Conservation (phyloP, 2,329 filamentous ascomycete genomes). For the Ambrosiella xylebori region DNA sequence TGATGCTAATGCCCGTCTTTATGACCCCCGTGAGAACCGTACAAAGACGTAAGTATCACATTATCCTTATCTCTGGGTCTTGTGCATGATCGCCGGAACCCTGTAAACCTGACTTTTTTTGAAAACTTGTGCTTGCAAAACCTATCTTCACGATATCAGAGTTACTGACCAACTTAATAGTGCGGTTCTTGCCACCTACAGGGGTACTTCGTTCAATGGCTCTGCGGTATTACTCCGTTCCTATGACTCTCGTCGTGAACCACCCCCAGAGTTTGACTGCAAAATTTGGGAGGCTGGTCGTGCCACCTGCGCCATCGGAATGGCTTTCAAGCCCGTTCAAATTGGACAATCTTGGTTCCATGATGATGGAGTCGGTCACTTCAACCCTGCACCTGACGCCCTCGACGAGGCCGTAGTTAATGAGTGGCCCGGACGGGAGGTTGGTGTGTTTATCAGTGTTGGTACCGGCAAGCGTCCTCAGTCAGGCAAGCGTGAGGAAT, state of each 20-base stretch:
- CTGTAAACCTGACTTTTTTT: not conserved
- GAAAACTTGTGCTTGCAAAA: slow-evolving; percentile 15
- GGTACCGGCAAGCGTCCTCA: slow-evolving; percentile 75
- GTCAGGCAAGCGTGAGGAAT: slow-evolving; percentile 50
- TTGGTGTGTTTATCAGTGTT: slow-evolving; percentile 82
- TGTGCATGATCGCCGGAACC: not conserved
- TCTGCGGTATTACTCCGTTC: slow-evolving; percentile 66
- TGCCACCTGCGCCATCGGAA: slow-evolving; percentile 76
- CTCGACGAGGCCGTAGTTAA: slow-evolving; percentile 83
- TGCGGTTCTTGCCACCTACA: slow-evolving; percentile 79
- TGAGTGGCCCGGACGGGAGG: slow-evolving; percentile 85
- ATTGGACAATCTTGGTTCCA: slow-evolving; percentile 89
- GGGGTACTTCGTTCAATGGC: slow-evolving; percentile 54
- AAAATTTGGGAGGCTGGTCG: slow-evolving; percentile 94
- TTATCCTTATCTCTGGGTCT: not conserved
- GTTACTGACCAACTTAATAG: slow-evolving; percentile 27
- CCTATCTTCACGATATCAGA: not conserved
- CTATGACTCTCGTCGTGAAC: slow-evolving; percentile 87
- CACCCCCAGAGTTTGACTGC: slow-evolving; percentile 78
- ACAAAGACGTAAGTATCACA: slow-evolving; percentile 62
- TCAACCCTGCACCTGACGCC: slow-evolving; percentile 72
- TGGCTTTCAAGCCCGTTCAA: slow-evolving; percentile 90
- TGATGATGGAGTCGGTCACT: slow-evolving; percentile 80
- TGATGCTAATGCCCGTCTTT: slow-evolving; percentile 72
- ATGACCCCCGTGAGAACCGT: slow-evolving; percentile 68